Evolutionary conservation across 176 grass and related monocot species (phyloP).

Genomic region (Paspalum notatum): DNA sequence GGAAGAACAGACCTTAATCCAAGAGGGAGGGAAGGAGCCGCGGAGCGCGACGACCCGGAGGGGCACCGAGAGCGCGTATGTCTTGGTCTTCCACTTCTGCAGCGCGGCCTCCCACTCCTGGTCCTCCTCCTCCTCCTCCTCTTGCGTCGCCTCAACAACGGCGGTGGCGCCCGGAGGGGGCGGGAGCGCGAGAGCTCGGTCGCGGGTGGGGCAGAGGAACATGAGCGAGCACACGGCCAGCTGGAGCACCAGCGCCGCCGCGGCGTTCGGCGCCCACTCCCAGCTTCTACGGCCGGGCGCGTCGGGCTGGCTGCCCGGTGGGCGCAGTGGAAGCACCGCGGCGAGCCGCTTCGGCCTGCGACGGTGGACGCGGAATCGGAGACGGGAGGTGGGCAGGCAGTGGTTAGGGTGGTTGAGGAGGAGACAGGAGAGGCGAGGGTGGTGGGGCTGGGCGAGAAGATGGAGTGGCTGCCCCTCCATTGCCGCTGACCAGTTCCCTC

Average conservation of each 20-base stretch:
- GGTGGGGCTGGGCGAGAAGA: conserved; percentile 24
- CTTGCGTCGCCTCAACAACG: conserved; percentile 19
- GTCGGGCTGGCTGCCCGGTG: not conserved
- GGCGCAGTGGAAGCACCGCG: conserved; percentile 22
- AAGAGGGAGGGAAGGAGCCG: conserved; percentile 81
- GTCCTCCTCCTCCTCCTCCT: conserved; percentile 52
- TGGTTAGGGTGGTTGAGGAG: not conserved
- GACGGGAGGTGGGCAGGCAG: not conserved
- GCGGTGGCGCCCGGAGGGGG: conserved; percentile 14
- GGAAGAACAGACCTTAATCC: conserved; percentile 70
- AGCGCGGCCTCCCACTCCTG: conserved; percentile 69
- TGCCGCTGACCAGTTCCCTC: not conserved
- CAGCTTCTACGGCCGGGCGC: conserved; percentile 2
- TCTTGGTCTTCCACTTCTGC: conserved; percentile 82
- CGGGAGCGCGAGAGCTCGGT: conserved; percentile 30
- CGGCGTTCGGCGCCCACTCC: conserved; percentile 29
- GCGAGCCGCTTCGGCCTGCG: conserved; percentile 33
- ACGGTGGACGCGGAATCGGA: conserved; percentile 20
- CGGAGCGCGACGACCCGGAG: conserved; percentile 78
- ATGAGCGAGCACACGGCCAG: conserved; percentile 48
- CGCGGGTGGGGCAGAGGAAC: conserved; percentile 47
- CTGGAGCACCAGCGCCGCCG: conserved; percentile 52
- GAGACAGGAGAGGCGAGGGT: not conserved
- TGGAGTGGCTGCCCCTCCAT: conserved; percentile 44
- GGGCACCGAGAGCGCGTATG: conserved; percentile 77